Evolutionary conservation across 129 eudicot genomes (phyloP), one percentile per base, ranked within the genome.

Genomic region (Lactuca saligna): DNA sequence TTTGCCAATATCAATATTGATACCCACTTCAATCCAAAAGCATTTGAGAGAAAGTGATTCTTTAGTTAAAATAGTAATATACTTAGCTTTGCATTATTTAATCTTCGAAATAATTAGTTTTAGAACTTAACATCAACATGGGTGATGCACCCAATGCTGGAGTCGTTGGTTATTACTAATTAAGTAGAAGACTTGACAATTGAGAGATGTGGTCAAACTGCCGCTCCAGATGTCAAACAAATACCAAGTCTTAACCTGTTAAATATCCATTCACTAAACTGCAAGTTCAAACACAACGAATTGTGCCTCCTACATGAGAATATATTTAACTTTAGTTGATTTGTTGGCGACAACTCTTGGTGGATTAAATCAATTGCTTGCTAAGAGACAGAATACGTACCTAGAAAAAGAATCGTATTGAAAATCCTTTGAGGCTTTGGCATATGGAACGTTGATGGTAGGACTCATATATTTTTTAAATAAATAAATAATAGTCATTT

Each of bases 11-110:
- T 69, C 29, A 10, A 69, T 32, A 56, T 56, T 39, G 61, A 57
- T 66, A 9, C 62, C 48, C 67, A 59, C 54, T 58, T 48, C 32
- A 57, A 66, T 75, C 74, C 54, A 75, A n/a, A 75, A 49, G 54
- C 59, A 32, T 41, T 15, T 44, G 10, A 38, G 5, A 34, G 12
- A 17, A 71, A 11, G 58, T 14, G 53, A 48, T 17, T 13, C 39
- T 54, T 42, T 39, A 4, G 5, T 32, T 62, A 35, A 37, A 46
- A 12, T 10, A 46, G 3, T 46, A 42, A 9, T 46, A 12, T 51
- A 53, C 29, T 2, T 17, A 10, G 6, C 39, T 25, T 42, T 9
- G 2, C 15, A 14, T 25, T 69, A 41, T 69, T 69, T 41, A 8
- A 68, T 68, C 3, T 8, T 29, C 29, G 38, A 20, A 63, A 6